A percentile compares a stretch with the other conserved stretches of the same genome.
These are phyloP conservation scores for Trichoderma polysporum DNA, from an alignment of 2,329 filamentous ascomycete genomes.

Conservation along the genomic window DNA sequence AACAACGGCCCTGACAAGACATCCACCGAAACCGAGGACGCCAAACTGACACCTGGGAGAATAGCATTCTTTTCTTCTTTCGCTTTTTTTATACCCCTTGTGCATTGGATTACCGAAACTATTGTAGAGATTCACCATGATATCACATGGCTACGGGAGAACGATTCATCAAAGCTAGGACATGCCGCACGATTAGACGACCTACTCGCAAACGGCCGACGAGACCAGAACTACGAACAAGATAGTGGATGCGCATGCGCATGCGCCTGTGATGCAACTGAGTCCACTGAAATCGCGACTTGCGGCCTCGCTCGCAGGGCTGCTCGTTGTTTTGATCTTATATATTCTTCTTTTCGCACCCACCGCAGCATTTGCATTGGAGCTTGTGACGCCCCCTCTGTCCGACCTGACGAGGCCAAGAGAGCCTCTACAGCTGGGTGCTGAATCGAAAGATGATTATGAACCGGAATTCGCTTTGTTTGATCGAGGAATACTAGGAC, in stretches of 20 bases:
- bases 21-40: not conserved
- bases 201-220: not conserved
- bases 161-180: constrained; percentile 13
- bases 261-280: constrained; percentile 52
- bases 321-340: constrained; percentile 58
- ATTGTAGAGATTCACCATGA: constrained; percentile 19
- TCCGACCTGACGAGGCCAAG: constrained; percentile 24
- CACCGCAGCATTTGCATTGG: constrained; percentile 61
- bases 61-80: not conserved
- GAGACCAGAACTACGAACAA: not conserved
- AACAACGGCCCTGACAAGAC: not conserved
- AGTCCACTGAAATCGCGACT: constrained; percentile 71
- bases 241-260: not conserved
- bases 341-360: constrained; percentile 61
- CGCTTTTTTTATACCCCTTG: not conserved
- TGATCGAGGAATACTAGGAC: constrained; percentile 62
- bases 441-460: constrained; percentile 40
- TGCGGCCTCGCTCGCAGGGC: constrained; percentile 63
- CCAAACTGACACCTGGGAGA: not conserved
- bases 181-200: constrained; percentile 14
- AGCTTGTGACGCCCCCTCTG: constrained; percentile 47
- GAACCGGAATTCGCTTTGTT: constrained; percentile 61
- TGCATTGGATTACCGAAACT: not conserved
- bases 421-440: not conserved
- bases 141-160: constrained; percentile 11